Conservation (phyloP, 164 flowering plant genomes). For the Dillenia turbinata region DNA sequence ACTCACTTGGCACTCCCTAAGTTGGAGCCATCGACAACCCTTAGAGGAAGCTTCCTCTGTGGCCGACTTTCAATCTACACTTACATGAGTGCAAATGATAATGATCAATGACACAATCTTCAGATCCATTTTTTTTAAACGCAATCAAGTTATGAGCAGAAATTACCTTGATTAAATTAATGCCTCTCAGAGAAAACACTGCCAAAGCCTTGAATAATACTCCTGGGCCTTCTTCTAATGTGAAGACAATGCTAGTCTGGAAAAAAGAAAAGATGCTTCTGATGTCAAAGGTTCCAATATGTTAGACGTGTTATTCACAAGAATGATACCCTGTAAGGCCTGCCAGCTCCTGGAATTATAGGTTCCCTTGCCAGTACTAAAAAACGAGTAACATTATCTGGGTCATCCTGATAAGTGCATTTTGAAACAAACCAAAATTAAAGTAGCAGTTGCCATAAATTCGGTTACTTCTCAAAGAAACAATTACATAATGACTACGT, state of each 20-base stretch:
- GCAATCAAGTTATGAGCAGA: background rate
- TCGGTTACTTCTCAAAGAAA: too few species aligned
- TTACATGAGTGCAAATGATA: conserved; percentile 8
- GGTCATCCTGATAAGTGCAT: conserved; percentile 56
- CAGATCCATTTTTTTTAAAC: background rate
- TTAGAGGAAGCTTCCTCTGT: conserved; percentile 65
- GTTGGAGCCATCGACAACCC: conserved; percentile 84
- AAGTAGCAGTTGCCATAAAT: conserved; percentile 5
- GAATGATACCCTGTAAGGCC: conserved; percentile 59
- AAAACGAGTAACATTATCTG: conserved; percentile 76
- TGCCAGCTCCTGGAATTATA: conserved; percentile 66
- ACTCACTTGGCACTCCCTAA: conserved; percentile 68
- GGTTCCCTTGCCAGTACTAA: conserved; percentile 92
- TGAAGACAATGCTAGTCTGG: conserved; percentile 93
- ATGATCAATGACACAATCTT: background rate
- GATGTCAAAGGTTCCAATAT: background rate
- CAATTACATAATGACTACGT: too few species aligned
- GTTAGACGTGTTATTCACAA: background rate
- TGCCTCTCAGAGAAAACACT: conserved; percentile 79
- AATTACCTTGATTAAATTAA: conserved; percentile 84
- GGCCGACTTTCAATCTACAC: conserved; percentile 95
- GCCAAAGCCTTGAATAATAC: conserved; percentile 89
- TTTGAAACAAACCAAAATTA: conserved; percentile 9
- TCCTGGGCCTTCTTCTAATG: conserved; percentile 97
- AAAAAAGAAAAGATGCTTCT: conserved; percentile 9